These are phyloP conservation scores for Camellia sinensis DNA, from an alignment of 148 eudicot genomes.

Conservation along the genomic window DNA sequence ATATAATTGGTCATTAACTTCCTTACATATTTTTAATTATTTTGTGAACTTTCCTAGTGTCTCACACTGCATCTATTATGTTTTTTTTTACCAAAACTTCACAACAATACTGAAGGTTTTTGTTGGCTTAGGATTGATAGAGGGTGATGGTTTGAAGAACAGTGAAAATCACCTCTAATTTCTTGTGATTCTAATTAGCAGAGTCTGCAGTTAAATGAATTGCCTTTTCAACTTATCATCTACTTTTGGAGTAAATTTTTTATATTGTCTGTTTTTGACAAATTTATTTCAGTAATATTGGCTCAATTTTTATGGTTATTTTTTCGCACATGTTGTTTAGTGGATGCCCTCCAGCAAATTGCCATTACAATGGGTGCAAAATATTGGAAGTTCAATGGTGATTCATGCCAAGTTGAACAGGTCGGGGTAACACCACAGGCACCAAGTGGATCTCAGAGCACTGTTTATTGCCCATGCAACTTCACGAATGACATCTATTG, in stretches of 20 bases:
- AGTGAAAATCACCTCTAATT: background rate
- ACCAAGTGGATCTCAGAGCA: conserved; percentile 32
- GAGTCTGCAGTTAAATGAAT: background rate
- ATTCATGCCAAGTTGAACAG: conserved; percentile 40
- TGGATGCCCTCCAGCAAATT: conserved; percentile 48
- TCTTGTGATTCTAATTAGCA: background rate
- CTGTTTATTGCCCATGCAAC: conserved; percentile 49
- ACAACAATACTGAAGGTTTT: too few species aligned
- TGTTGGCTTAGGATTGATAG: too few species aligned
- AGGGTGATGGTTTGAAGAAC: background rate
- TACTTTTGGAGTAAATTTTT: background rate
- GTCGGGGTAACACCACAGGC: conserved; percentile 30
- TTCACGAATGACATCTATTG: conserved; percentile 40
- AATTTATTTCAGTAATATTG: background rate
- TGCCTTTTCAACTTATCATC: too few species aligned
- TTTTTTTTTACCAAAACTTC: too few species aligned
- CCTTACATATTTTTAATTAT: too few species aligned
- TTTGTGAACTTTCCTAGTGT: too few species aligned
- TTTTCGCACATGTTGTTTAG: conserved; percentile 18
- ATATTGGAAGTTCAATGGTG: conserved; percentile 48
- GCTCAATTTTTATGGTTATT: background rate
- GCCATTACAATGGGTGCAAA: conserved; percentile 47
- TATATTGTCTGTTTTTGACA: background rate
- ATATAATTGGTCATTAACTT: too few species aligned
- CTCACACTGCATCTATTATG: too few species aligned